A percentile compares a stretch with the other conserved stretches of the same genome.
These are phyloP conservation scores for Apostasia shenzhenica DNA, from an alignment of 106 monocot species.

Conservation along the genomic window DNA sequence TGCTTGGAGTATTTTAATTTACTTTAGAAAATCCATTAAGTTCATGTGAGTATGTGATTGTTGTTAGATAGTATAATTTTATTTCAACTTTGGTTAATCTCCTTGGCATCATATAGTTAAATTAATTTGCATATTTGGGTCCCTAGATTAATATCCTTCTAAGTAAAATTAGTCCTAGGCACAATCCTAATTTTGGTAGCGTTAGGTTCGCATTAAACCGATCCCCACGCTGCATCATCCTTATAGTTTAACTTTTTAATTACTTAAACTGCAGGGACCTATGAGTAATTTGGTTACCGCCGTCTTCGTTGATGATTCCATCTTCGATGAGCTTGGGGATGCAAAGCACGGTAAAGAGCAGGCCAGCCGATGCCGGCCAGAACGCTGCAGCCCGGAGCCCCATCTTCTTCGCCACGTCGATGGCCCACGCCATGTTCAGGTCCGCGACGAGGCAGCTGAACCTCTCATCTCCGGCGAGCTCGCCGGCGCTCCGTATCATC, in stretches of 20 bases:
- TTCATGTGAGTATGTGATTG: no score
- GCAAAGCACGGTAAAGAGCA: neutral
- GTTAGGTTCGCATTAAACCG: no score
- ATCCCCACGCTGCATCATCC: no score
- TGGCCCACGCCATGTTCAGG: constrained; percentile 18
- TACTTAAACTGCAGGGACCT: neutral
- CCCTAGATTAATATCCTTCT: no score
- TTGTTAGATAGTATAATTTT: no score
- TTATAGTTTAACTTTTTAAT: neutral
- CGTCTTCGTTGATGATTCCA: constrained; percentile 7
- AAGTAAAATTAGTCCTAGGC: no score
- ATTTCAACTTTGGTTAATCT: no score
- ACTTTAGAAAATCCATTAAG: no score
- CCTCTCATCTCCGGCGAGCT: constrained; percentile 1
- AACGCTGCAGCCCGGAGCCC: constrained; percentile 17
- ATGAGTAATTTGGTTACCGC: neutral
- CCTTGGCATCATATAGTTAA: no score
- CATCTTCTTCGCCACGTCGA: constrained; percentile 18
- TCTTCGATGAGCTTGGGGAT: constrained; percentile 11
- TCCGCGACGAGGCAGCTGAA: constrained; percentile 37
- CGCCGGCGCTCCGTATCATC: constrained; percentile 1
- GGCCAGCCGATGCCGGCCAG: constrained; percentile 21
- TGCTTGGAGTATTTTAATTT: no score
- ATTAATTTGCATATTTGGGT: no score
- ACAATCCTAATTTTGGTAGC: no score